phyloP scores from a whole-genome alignment of 768 basidiomycete genomes.

The Hydnomerulius pinastri region DNA sequence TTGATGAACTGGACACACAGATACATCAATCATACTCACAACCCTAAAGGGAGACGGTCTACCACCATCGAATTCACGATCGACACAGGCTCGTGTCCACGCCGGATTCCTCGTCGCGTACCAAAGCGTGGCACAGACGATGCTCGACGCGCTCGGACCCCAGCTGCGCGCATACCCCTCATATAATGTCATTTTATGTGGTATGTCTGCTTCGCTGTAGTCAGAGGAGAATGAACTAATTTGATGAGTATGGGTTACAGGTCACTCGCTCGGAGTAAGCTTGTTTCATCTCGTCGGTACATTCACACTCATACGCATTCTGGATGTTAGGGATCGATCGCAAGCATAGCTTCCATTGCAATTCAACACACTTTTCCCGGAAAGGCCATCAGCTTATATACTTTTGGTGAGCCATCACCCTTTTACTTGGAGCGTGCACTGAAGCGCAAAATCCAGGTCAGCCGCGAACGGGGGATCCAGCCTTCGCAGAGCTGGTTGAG shows the following conservation, averaged over 20 bases:
- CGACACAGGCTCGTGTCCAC: conserved; percentile 33
- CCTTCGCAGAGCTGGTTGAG: conserved; percentile 45
- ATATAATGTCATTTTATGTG: conserved; percentile 36
- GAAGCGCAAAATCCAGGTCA: conserved; percentile 40
- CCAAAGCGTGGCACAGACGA: conserved; percentile 30
- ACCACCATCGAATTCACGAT: conserved; percentile 12
- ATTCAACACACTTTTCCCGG: conserved; percentile 32
- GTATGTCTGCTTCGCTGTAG: conserved; percentile 14
- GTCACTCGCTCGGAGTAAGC: conserved; percentile 44
- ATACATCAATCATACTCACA: conserved; percentile 20
- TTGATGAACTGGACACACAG: no score
- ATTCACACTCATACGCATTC: conserved; percentile 3
- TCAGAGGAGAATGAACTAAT: conserved; percentile 4
- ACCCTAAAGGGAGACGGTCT: conserved; percentile 27
- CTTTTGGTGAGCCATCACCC: conserved; percentile 39
- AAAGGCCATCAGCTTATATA: conserved; percentile 37
- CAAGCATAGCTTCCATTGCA: conserved; percentile 39
- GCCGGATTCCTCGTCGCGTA: conserved; percentile 39
- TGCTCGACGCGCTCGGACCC: conserved; percentile 29
- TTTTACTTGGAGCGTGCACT: background rate
- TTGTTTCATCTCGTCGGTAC: background rate
- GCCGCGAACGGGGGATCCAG: conserved; percentile 46
- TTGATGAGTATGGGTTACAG: conserved; percentile 13
- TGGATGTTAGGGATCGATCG: conserved; percentile 36
- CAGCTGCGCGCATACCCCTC: conserved; percentile 35